Percentiles rank a stretch among this genome's conserved stretches.
Conservation (phyloP, 257 asterid genomes). For the Lycium barbarum region DNA sequence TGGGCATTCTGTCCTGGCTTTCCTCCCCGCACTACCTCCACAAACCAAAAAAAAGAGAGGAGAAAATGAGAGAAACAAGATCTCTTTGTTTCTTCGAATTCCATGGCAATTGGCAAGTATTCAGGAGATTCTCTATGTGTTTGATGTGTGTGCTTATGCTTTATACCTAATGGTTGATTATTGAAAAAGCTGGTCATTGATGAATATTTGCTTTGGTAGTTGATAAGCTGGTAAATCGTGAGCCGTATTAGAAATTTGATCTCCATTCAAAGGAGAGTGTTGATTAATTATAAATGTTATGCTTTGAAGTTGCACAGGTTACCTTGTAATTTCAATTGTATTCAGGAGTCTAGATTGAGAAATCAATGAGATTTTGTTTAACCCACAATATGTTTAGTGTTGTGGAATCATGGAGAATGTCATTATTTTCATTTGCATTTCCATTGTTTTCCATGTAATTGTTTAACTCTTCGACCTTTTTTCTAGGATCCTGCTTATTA, state of each 20-base stretch:
- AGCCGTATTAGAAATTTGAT: background rate
- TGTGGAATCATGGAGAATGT: background rate
- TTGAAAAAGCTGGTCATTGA: background rate
- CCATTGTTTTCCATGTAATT: constrained; percentile 14
- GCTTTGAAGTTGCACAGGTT: background rate
- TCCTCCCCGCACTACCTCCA: background rate
- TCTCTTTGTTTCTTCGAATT: background rate
- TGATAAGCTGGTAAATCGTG: constrained; percentile 5
- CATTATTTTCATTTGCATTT: background rate
- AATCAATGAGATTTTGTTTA: constrained; percentile 4
- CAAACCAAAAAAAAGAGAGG: background rate
- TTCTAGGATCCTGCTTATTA: constrained; percentile 81
- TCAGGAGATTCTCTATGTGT: background rate
- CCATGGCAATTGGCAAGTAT: background rate
- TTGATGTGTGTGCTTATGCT: background rate
- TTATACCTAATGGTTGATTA: background rate
- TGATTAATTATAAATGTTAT: background rate
- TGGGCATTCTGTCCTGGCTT: background rate
- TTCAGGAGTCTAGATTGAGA: background rate
- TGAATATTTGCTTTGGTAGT: background rate
- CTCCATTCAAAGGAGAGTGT: background rate
- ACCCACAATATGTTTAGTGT: background rate
- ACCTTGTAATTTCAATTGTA: background rate
- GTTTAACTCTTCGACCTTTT: constrained; percentile 33
- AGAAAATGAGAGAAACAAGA: background rate